These are phyloP conservation scores for Buxus sempervirens DNA, from an alignment of 164 flowering plant species.

Conservation along the genomic window DNA sequence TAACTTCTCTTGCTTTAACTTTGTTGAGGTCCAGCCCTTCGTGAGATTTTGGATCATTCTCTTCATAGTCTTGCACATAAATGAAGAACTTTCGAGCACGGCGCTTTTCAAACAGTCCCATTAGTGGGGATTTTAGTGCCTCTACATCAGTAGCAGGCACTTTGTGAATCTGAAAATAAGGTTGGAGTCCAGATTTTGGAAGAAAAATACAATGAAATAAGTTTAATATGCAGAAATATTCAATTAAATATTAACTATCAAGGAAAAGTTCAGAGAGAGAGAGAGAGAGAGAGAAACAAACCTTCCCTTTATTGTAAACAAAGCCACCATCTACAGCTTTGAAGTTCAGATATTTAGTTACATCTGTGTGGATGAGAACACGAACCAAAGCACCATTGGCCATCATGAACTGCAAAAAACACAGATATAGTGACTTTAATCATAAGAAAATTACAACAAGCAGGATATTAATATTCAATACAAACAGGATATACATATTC, in stretches of 20 bases:
- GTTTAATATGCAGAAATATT: background rate
- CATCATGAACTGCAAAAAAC: slow-evolving; percentile 78
- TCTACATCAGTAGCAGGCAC: slow-evolving; percentile 98
- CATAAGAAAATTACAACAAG: background rate
- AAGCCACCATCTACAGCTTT: slow-evolving; percentile 98
- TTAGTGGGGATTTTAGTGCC: slow-evolving; percentile 84
- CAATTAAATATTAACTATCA: background rate
- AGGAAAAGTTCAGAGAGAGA: background rate
- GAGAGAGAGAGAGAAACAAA: slow-evolving; percentile 16
- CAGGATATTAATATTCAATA: no score
- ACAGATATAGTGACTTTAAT: slow-evolving; percentile 4
- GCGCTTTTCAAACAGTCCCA: slow-evolving; percentile 96
- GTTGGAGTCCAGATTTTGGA: background rate
- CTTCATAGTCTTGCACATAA: slow-evolving; percentile 93
- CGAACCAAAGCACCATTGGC: slow-evolving; percentile 89
- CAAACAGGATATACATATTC: background rate
- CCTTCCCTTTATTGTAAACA: slow-evolving; percentile 96
- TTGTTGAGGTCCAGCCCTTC: slow-evolving; percentile 77
- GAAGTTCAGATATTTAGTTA: slow-evolving; percentile 88
- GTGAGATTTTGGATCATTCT: slow-evolving; percentile 84
- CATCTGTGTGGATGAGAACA: slow-evolving; percentile 89
- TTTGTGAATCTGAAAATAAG: slow-evolving; percentile 59
- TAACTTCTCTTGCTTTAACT: slow-evolving; percentile 73
- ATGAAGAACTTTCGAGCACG: slow-evolving; percentile 90
- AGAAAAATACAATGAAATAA: background rate